Percentiles rank a stretch among this genome's conserved stretches.
Evolutionary conservation across 805 yeast genomes (phyloP).

Genomic region (Zygoascus tannicola): DNA sequence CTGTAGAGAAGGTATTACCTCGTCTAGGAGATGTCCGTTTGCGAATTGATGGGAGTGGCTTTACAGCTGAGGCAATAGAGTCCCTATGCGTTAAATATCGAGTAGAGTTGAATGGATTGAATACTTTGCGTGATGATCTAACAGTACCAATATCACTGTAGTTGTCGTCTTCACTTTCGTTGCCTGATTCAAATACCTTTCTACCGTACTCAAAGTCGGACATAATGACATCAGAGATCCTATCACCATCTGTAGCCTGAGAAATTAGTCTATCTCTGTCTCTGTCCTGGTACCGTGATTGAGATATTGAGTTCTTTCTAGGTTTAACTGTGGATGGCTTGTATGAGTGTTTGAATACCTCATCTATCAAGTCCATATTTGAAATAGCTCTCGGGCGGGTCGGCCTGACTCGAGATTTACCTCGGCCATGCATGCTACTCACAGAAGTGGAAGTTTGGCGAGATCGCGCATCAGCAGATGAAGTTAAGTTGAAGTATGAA

Average conservation of each 20-base stretch:
- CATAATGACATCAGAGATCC: slow-evolving; percentile 3
- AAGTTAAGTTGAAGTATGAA: too few relatives aligned
- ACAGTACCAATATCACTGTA: slow-evolving; percentile 5
- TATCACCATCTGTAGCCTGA: not conserved
- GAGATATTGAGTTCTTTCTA: slow-evolving; percentile 4
- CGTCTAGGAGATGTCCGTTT: not conserved
- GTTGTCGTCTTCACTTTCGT: slow-evolving; percentile 1
- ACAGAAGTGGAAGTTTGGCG: not conserved
- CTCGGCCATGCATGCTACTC: not conserved
- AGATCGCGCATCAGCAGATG: not conserved
- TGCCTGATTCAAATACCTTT: slow-evolving; percentile 1
- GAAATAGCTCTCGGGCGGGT: slow-evolving; percentile 12
- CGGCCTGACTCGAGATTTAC: slow-evolving; percentile 4
- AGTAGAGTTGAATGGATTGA: not conserved
- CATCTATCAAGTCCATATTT: slow-evolving; percentile 23
- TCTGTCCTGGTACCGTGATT: not conserved
- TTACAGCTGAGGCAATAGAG: slow-evolving; percentile 1
- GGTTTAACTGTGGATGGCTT: slow-evolving; percentile 18
- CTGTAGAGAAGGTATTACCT: not conserved
- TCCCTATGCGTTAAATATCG: slow-evolving; percentile 1
- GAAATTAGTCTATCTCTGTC: slow-evolving; percentile 1
- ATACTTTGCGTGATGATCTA: not conserved
- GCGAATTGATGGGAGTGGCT: not conserved
- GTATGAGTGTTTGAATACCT: slow-evolving; percentile 24
- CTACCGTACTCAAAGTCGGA: not conserved